phyloP scores from a whole-genome alignment of 2,329 filamentous ascomycete species.

The Chalara sp. region DNA sequence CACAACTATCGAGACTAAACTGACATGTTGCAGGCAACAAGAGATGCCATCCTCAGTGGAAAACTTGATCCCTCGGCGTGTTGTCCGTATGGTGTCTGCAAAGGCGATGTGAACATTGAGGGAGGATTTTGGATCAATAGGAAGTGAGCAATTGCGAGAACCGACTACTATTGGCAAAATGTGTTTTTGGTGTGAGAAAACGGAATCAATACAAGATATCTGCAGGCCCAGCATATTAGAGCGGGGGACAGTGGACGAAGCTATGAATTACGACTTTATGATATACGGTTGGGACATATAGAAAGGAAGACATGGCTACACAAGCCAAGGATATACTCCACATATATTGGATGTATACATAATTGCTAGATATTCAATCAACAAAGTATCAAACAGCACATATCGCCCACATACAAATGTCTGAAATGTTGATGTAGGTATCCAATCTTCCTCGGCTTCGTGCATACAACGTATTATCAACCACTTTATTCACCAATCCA shows the following conservation, averaged over 20 bases:
- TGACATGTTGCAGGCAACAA: slow-evolving; percentile 3
- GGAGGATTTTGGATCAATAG: slow-evolving; percentile 7
- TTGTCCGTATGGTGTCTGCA: slow-evolving; percentile 22
- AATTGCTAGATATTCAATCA: too few relatives aligned
- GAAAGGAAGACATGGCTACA: background rate
- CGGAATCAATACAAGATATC: background rate
- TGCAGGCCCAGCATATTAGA: background rate
- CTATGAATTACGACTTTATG: background rate
- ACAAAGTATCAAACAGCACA: too few relatives aligned
- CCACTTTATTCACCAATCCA: too few relatives aligned
- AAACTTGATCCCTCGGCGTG: slow-evolving; percentile 18
- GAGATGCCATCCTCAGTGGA: slow-evolving; percentile 20
- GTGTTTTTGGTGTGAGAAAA: background rate
- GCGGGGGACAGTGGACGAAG: background rate
- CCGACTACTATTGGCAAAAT: background rate
- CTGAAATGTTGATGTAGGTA: too few relatives aligned
- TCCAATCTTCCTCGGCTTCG: too few relatives aligned
- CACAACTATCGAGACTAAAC: background rate
- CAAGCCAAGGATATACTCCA: too few relatives aligned
- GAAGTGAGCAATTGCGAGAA: background rate
- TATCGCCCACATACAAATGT: too few relatives aligned
- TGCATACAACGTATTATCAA: too few relatives aligned
- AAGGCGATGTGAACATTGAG: slow-evolving; percentile 17
- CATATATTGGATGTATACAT: too few relatives aligned
- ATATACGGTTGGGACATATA: background rate